phyloP scores from a whole-genome alignment of 345 rosid species.

The Pseudoturritis turrita region DNA sequence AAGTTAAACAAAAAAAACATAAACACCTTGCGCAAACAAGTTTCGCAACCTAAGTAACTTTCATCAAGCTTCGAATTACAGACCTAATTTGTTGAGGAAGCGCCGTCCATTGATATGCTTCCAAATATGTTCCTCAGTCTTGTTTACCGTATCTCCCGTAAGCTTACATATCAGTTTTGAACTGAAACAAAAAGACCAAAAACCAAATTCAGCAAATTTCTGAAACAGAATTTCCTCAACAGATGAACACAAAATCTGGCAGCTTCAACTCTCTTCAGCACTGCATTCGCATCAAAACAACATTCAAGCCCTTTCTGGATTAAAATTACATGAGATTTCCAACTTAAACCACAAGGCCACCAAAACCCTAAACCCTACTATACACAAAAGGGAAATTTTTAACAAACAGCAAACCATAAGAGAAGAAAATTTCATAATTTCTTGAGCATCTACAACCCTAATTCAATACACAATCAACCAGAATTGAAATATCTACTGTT shows the following conservation, averaged over 20 bases:
- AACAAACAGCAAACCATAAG: neutral
- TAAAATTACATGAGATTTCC: neutral
- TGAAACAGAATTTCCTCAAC: slow-evolving; percentile 10
- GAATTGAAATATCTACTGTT: neutral
- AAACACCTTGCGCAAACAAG: neutral
- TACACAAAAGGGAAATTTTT: neutral
- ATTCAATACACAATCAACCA: neutral
- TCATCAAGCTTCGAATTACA: slow-evolving; percentile 2
- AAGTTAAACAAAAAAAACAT: neutral
- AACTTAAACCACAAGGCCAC: neutral
- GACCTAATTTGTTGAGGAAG: slow-evolving; percentile 86
- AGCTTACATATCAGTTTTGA: slow-evolving; percentile 80
- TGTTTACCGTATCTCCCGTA: slow-evolving; percentile 85
- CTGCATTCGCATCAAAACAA: neutral
- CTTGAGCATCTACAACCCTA: neutral
- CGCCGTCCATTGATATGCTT: slow-evolving; percentile 85
- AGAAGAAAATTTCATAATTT: neutral
- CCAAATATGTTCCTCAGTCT: slow-evolving; percentile 94
- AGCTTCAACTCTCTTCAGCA: neutral
- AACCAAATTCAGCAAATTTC: neutral
- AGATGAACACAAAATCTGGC: neutral
- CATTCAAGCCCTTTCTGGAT: neutral
- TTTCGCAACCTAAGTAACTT: neutral
- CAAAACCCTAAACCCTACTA: slow-evolving; percentile 17
- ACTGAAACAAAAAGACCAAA: slow-evolving; percentile 29